These are phyloP conservation scores for Suhomyces canberraensis DNA, from an alignment of 805 yeast species.

Conservation along the genomic window DNA sequence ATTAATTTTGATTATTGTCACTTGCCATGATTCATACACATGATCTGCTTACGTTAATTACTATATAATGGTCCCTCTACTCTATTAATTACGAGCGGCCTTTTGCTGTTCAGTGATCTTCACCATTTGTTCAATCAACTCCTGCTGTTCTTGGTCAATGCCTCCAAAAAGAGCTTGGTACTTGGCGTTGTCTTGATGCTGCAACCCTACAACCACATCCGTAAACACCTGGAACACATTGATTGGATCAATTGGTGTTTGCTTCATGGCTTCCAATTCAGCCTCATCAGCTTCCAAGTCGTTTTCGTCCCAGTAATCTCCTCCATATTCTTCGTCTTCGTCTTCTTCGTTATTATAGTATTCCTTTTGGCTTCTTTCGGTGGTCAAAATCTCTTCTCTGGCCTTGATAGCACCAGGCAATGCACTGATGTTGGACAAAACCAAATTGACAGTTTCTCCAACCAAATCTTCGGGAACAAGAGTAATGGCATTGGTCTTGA, in stretches of 20 bases:
- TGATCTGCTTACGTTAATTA: background rate
- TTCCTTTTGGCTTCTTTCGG: slow-evolving; percentile 33
- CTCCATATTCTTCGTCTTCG: slow-evolving; percentile 30
- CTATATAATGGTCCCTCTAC: too few species aligned
- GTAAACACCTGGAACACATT: slow-evolving; percentile 70
- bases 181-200: slow-evolving; percentile 43
- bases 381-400: slow-evolving; percentile 42
- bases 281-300: slow-evolving; percentile 62
- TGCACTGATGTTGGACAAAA: slow-evolving; percentile 39
- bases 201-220: slow-evolving; percentile 48
- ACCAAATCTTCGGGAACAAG: slow-evolving; percentile 33
- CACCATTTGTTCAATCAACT: slow-evolving; percentile 27
- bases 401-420: slow-evolving; percentile 50
- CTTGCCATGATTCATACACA: too few species aligned
- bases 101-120: slow-evolving; percentile 15
- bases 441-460: slow-evolving; percentile 37
- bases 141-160: slow-evolving; percentile 33
- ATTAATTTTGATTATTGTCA: too few species aligned
- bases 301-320: slow-evolving; percentile 23
- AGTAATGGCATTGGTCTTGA: slow-evolving; percentile 28
- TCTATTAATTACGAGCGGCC: background rate
- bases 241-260: slow-evolving; percentile 73
- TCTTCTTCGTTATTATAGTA: slow-evolving; percentile 14
- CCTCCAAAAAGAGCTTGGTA: slow-evolving; percentile 49
- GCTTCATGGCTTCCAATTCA: slow-evolving; percentile 76